These are phyloP conservation scores for Fusarium drepaniforme DNA, from an alignment of 2,329 filamentous ascomycete genomes.

Conservation along the genomic window DNA sequence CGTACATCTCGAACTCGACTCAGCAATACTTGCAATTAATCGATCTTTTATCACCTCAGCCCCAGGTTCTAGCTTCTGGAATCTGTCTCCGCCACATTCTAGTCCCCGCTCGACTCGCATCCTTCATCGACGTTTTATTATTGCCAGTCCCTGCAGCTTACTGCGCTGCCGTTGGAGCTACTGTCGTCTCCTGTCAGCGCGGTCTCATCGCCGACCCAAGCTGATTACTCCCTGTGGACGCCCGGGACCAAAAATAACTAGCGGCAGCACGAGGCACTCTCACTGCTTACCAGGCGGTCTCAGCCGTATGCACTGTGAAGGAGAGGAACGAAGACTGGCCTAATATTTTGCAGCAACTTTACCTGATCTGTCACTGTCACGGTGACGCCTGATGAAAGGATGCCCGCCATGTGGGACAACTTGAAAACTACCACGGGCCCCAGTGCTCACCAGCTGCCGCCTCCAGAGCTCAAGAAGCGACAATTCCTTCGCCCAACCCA, in stretches of 20 bases:
- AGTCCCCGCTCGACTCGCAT: conserved; percentile 4
- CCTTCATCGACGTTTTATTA: neutral
- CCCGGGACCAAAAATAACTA: conserved; percentile 40
- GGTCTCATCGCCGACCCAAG: conserved; percentile 21
- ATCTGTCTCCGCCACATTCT: conserved; percentile 21
- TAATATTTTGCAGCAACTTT: conserved; percentile 4
- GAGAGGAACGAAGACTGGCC: neutral
- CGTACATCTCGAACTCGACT: neutral
- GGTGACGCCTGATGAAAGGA: conserved; percentile 29
- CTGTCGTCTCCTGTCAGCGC: conserved; percentile 31
- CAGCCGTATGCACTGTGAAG: conserved; percentile 5
- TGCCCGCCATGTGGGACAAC: conserved; percentile 45
- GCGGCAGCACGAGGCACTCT: conserved; percentile 30
- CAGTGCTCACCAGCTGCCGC: conserved; percentile 37
- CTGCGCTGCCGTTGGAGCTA: conserved; percentile 11
- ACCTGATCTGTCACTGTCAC: conserved; percentile 17
- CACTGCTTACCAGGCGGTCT: conserved; percentile 3
- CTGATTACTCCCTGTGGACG: conserved; percentile 17
- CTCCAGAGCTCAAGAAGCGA: conserved; percentile 43
- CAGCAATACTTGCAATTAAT: conserved; percentile 3
- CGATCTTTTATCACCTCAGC: conserved; percentile 12
- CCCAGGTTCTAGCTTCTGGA: conserved; percentile 19
- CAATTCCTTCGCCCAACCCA: conserved; percentile 41
- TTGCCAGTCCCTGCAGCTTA: conserved; percentile 6
- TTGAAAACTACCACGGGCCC: conserved; percentile 40